Conservation (phyloP, 805 yeast genomes). For the Kodamaea leandrae region DNA sequence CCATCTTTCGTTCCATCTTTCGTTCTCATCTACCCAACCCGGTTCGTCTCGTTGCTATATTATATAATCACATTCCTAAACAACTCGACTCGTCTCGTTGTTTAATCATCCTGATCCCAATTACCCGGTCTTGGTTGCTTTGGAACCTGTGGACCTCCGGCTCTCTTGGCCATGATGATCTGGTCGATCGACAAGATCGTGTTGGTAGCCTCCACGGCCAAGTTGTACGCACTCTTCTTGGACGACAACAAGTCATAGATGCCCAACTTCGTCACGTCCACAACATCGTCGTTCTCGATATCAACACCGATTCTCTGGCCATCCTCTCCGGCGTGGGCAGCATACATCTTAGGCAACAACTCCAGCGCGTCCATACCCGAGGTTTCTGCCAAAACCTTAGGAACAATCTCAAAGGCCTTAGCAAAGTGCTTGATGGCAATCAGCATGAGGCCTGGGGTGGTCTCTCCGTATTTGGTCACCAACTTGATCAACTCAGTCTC, state of each 20-base stretch:
- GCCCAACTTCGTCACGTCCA: conserved; percentile 66
- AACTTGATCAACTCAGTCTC: conserved; percentile 84
- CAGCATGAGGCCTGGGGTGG: conserved; percentile 89
- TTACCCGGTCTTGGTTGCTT: conserved; percentile 82
- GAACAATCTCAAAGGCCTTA: conserved; percentile 90
- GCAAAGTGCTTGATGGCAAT: conserved; percentile 93
- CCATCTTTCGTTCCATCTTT: no score
- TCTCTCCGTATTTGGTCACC: conserved; percentile 83
- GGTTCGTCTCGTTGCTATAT: no score
- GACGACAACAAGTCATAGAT: conserved; percentile 78
- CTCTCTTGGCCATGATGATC: conserved; percentile 97
- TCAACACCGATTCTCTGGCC: conserved; percentile 76
- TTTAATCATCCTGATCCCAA: conserved; percentile 90
- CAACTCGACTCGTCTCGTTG: neutral
- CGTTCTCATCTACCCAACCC: no score
- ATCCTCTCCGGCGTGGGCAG: conserved; percentile 67
- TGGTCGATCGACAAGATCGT: conserved; percentile 93
- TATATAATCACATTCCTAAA: neutral
- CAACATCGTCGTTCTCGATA: conserved; percentile 62
- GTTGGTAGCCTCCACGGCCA: conserved; percentile 93
- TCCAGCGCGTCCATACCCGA: conserved; percentile 90
- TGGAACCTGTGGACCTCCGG: conserved; percentile 96
- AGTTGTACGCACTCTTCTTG: conserved; percentile 82
- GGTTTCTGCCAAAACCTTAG: conserved; percentile 90
- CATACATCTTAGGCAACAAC: conserved; percentile 82